Percentiles rank a stretch among this genome's conserved stretches.
Conservation (phyloP, 768 basidiomycete genomes). For the Hericium erinaceus region DNA sequence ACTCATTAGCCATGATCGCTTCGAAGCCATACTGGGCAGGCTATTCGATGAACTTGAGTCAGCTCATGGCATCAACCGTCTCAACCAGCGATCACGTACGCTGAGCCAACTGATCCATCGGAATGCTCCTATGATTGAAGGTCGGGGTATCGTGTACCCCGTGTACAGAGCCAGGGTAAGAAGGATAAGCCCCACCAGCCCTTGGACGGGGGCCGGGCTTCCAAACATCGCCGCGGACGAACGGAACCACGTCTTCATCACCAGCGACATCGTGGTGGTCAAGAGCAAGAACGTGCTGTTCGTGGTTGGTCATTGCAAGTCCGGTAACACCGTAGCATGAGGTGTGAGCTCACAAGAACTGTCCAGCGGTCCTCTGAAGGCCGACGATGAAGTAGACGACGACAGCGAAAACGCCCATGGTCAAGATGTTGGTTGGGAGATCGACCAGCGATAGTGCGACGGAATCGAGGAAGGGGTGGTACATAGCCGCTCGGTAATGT, state of each 20-base stretch:
- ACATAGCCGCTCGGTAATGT: conserved; percentile 53
- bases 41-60: conserved; percentile 24
- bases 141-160: conserved; percentile 51
- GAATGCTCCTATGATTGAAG: conserved; percentile 59
- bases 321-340: conserved; percentile 52
- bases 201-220: conserved; percentile 51
- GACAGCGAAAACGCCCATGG: conserved; percentile 34
- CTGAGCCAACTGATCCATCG: conserved; percentile 61
- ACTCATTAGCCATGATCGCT: conserved; percentile 71
- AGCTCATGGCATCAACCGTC: no score
- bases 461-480: conserved; percentile 49
- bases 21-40: conserved; percentile 70
- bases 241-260: conserved; percentile 74
- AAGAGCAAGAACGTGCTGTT: conserved; percentile 52
- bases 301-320: conserved; percentile 28
- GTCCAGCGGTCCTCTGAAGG: conserved; percentile 43
- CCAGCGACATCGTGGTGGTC: conserved; percentile 42
- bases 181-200: conserved; percentile 42
- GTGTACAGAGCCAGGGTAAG: conserved; percentile 49
- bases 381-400: conserved; percentile 55
- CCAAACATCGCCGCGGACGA: conserved; percentile 50
- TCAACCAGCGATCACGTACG: conserved; percentile 24
- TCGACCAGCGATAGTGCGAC: conserved; percentile 54
- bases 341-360: conserved; percentile 55
- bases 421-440: conserved; percentile 44